Evolutionary conservation across 176 grass and related monocot species (phyloP), one percentile per base, ranked within the genome.

Genomic region (Eleusine coracana): DNA sequence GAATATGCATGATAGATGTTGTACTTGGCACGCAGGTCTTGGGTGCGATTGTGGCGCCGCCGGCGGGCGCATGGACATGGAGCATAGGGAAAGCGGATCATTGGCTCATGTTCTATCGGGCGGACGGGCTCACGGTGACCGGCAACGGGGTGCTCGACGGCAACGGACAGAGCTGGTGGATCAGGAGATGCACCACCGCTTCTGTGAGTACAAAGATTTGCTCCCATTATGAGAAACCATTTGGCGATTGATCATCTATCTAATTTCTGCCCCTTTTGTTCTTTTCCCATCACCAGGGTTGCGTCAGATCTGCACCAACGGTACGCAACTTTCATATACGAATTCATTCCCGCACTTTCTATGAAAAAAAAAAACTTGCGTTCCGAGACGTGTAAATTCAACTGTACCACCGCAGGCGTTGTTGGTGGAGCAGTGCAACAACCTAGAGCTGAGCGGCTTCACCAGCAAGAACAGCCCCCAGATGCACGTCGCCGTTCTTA

Each of bases 381-480:
- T 28, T 45, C 16, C 11, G 2, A 46, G 42, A 66, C n/a, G 42
- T 66, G 40, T 31, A 34, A 34, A 34, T 10, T 1, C 23, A 2
- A 60, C 7, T 60, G 10, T 17, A 21, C 1, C 5, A 16, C 10
- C 31, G 31, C 78, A 87, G 79, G 65, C 66, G 15, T 11, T 87
- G 77, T 65, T 20, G 62, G 38, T 91, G 46, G 37, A 66, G 36
- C 1, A 1, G 12, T 87, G 80, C 55, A 65, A 44, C 46, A 60
- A 84, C 64, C 42, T 64, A 31, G 64, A 80, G 75, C 31, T 91
- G 36, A 39, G 51, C 45, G 29, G 45, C 0, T 28, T 87, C 60
- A 87, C 3, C 7, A 87, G 78, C 71, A 70, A 39, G 34, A 31
- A 94, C 74, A 88, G 86, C 63, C 88, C 88, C 40, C 86, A 86